phyloP scores from a whole-genome alignment of 148 eudicot genomes.

The Rhododendron kiyosumense region DNA sequence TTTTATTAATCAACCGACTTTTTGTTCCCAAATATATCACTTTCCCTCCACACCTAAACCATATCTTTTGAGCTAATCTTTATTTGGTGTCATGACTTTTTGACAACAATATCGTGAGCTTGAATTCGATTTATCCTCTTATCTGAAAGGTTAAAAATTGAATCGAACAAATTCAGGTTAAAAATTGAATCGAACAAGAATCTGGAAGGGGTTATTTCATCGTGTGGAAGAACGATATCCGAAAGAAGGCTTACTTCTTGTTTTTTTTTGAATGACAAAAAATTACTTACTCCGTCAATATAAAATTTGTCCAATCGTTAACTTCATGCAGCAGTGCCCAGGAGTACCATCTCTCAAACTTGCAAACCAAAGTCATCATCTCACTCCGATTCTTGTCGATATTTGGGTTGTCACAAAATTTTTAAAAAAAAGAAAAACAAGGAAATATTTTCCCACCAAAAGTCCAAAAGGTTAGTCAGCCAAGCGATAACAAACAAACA shows the following conservation, averaged over 20 bases:
- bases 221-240: neutral
- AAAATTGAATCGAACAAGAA: neutral
- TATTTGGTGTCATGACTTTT: neutral
- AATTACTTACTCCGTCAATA: too few relatives aligned
- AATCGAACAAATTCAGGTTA: too few relatives aligned
- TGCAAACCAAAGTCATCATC: neutral
- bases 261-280: neutral
- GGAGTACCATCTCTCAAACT: neutral
- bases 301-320: neutral
- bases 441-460: neutral
- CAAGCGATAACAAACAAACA: neutral
- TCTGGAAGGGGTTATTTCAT: neutral
- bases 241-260: neutral
- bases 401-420: neutral
- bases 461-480: neutral
- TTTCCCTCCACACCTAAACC: neutral
- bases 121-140: neutral
- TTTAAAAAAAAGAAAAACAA: too few relatives aligned
- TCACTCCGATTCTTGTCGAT: neutral
- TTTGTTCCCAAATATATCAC: neutral
- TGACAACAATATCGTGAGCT: neutral
- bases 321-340: neutral
- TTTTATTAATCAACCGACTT: neutral
- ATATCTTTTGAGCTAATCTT: neutral
- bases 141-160: neutral